Evolutionary conservation across 306 rosid genomes (phyloP), one percentile per base, ranked within the genome.

Genomic region (Quillaja saponaria): DNA sequence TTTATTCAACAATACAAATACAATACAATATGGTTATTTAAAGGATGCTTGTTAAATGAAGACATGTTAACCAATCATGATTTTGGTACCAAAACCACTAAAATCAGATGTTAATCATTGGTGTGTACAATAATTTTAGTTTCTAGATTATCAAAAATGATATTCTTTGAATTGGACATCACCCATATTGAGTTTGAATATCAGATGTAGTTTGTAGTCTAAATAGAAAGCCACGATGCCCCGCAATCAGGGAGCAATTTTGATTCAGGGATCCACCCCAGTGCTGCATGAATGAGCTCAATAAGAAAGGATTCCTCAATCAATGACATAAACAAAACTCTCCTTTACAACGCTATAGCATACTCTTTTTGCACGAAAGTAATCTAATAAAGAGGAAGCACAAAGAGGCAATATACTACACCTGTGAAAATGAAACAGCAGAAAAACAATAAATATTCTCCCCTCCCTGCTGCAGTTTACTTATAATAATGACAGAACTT

Each of bases 221-320:
- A 52, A 13, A 40, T 11, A 21, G 8, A 53, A 47, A 2, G 11
- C 38, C 28, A 44, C 20, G 21, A 34, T 17, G 31, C 4, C 31
- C 31, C 31, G 48, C 25, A 9, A 13, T 31, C 55, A 55, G 15
- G 20, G 28, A 42, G 65, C 21, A 34, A 14, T 47, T 56, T 18
- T 33, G 31, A 38, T 57, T 21, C 20, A 64, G 46, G 34, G 33
- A 63, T 35, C 48, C 46, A 38, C 8, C 58, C 18, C 19, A 49
- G 21, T 0, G 33, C 39, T 48, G 61, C 49, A 44, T 18, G 52
- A 65, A 50, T 49, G 18, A 57, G 39, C 61, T 46, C 19, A 5
- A 61, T 6, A 68, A 54, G 59, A 34, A 61, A 31, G 31, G 28
- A 25, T 25, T 34, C 38, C 34, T 7, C 64, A 53, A 56, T 49